Base-by-base conservation (phyloP, 2,329 filamentous ascomycete species). In the Colletotrichum sp. region DNA sequence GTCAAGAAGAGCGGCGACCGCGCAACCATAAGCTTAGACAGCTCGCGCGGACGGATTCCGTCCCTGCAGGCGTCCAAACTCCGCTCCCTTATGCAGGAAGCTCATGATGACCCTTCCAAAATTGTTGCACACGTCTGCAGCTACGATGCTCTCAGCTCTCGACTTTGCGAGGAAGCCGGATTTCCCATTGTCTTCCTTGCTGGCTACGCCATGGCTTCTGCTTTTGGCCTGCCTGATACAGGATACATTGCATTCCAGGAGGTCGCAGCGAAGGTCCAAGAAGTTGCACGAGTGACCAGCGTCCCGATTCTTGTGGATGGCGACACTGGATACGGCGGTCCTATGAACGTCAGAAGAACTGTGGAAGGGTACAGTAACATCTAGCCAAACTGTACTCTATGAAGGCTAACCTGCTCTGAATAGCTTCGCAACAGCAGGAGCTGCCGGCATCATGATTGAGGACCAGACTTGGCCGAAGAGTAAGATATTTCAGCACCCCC, bases 401-500 rank as follows among this genome's bases (percentile, higher is more conserved):
- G 5, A 1, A 27, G 16, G 36, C 57, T 32, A 11, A 71, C 34
- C 13, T 15, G 1, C 8, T n/a, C 12, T 15, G 27, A 11, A 19
- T 28, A 72, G 70, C 8, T 61, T 72, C n/a, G 86, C 87, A 0
- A 77, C 80, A 6, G 86, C 86, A 2, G 86, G 84, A 19, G 84
- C 84, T 19, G 83, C 84, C 5, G 83, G 84, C 0, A 76, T 85
- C 34, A 84, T 84, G 85, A 87, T 89, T 71, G 87, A 88, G 72
- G 86, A 88, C 70, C 87, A 88, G 76, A 87, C 85, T 1, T 89
- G 87, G 87, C 87, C 87, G 8, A 88, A 89, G 72, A 79, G 87
- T 88, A 25, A 52, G 44, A 71, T 77, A 83, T 27, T 27, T 15
- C 2, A 30, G 7, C 27, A 39, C 2, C 19, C 25, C 16, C 55